A percentile compares a stretch with the other conserved stretches of the same genome.
phyloP scores from a whole-genome alignment of 805 yeast genomes.

The Ogataea glucozyma region DNA sequence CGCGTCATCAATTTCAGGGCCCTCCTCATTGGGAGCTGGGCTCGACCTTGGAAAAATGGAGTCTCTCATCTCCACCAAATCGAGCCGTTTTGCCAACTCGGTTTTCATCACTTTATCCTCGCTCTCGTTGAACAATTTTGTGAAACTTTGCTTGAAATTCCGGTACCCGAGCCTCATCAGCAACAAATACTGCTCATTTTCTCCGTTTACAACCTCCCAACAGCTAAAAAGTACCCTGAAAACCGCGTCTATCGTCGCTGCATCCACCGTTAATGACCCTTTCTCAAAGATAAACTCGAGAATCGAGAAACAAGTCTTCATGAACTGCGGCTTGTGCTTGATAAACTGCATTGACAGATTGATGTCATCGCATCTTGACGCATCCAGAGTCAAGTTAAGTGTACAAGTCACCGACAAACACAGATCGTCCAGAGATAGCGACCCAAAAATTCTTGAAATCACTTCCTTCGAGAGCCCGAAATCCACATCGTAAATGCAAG shows the following conservation, averaged over 20 bases:
- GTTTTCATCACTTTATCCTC: constrained; percentile 14
- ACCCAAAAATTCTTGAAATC: constrained; percentile 13
- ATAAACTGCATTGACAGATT: constrained; percentile 34
- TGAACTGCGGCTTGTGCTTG: constrained; percentile 27
- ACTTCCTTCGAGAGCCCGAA: constrained; percentile 4
- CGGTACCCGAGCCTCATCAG: constrained; percentile 17
- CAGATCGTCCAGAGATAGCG: constrained; percentile 26
- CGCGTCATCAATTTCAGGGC: constrained; percentile 18
- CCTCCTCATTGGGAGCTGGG: constrained; percentile 8
- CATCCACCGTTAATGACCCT: constrained; percentile 15
- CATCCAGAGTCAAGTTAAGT: constrained; percentile 27
- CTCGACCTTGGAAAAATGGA: constrained; percentile 8
- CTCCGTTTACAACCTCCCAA: constrained; percentile 22
- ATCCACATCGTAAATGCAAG: constrained; percentile 21
- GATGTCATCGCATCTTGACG: constrained; percentile 30
- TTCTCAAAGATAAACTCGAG: constrained; percentile 12
- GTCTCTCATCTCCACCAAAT: not conserved
- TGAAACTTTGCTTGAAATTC: constrained; percentile 18
- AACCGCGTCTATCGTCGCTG: constrained; percentile 23
- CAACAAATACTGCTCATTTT: constrained; percentile 13
- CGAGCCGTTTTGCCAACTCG: constrained; percentile 13
- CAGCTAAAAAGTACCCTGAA: constrained; percentile 28
- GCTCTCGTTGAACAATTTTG: constrained; percentile 18
- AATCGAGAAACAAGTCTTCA: constrained; percentile 24
- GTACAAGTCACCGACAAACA: constrained; percentile 26